These are phyloP conservation scores for Phymatotrichopsis omnivora DNA, from an alignment of 2,329 filamentous ascomycete genomes.

Conservation along the genomic window DNA sequence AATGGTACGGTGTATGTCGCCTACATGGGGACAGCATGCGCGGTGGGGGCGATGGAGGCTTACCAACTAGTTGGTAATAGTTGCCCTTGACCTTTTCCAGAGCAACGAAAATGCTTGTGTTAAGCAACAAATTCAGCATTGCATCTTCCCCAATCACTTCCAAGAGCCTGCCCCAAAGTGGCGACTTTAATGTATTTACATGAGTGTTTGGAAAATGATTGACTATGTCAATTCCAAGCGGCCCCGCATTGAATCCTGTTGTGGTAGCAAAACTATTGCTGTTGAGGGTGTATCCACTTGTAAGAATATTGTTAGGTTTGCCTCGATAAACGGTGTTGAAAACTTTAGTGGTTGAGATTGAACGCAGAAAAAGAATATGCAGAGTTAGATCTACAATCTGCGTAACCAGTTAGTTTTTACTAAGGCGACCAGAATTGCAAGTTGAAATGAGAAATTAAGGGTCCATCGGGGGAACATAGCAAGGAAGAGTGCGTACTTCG, in stretches of 20 bases:
- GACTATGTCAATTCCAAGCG: slow-evolving; percentile 28
- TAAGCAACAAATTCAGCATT: slow-evolving; percentile 38
- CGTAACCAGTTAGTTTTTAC: background rate
- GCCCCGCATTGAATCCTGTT: slow-evolving; percentile 25
- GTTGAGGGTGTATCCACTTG: slow-evolving; percentile 56
- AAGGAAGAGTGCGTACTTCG: slow-evolving; percentile 44
- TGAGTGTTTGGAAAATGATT: slow-evolving; percentile 55
- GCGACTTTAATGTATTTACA: slow-evolving; percentile 53
- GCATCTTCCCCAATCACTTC: slow-evolving; percentile 60
- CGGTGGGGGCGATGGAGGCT: slow-evolving; percentile 16
- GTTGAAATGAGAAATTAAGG: background rate
- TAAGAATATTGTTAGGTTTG: slow-evolving; percentile 42
- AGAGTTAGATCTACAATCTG: slow-evolving; percentile 61
- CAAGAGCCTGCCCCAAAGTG: slow-evolving; percentile 67
- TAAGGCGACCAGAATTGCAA: background rate
- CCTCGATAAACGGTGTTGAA: slow-evolving; percentile 18
- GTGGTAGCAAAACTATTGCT: slow-evolving; percentile 5
- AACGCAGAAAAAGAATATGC: slow-evolving; percentile 23
- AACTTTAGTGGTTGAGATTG: slow-evolving; percentile 13
- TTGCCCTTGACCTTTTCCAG: slow-evolving; percentile 47
- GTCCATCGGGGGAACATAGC: slow-evolving; percentile 1
- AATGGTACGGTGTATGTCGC: no score
- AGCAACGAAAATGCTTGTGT: slow-evolving; percentile 64
- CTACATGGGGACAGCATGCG: no score
- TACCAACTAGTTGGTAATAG: slow-evolving; percentile 70